These are phyloP conservation scores for Trichoderma aggressivum DNA, from an alignment of 2,329 filamentous ascomycete genomes.

Conservation along the genomic window DNA sequence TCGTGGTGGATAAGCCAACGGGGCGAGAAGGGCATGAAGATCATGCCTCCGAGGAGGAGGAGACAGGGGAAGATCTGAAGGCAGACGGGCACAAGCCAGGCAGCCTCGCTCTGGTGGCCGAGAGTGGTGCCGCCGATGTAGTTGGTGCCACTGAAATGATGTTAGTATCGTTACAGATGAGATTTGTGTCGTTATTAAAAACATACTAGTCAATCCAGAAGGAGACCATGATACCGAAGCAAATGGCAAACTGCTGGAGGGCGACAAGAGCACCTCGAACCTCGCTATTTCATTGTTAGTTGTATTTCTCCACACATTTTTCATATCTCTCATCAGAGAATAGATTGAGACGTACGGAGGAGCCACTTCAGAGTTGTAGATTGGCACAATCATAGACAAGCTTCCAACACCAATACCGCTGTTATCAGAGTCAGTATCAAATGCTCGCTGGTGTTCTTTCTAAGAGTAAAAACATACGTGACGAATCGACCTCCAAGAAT, in stretches of 20 bases:
- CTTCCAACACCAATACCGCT: conserved; percentile 65
- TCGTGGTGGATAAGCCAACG: conserved; percentile 70
- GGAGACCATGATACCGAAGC: conserved; percentile 61
- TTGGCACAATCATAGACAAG: conserved; percentile 63
- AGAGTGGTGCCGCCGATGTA: conserved; percentile 56
- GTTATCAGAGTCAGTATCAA: neutral
- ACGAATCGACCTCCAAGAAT: conserved; percentile 72
- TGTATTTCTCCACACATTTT: neutral
- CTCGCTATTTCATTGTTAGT: neutral
- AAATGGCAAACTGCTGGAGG: conserved; percentile 52
- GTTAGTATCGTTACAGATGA: neutral
- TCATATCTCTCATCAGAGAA: neutral
- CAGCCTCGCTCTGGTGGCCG: conserved; percentile 57
- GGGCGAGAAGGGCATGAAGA: conserved; percentile 77
- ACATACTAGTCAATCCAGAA: conserved; percentile 58
- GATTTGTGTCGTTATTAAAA: too few relatives aligned
- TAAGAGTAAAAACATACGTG: conserved; percentile 41
- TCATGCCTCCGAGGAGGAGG: conserved; percentile 65
- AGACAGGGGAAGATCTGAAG: conserved; percentile 67
- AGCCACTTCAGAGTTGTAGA: conserved; percentile 48
- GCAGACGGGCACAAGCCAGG: conserved; percentile 71
- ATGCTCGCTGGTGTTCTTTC: too few relatives aligned
- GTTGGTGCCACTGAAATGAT: conserved; percentile 48
- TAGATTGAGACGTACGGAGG: conserved; percentile 31
- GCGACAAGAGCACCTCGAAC: conserved; percentile 43